Base-by-base conservation (phyloP, 805 yeast genomes). In the Sporopachydermia lactativora region DNA sequence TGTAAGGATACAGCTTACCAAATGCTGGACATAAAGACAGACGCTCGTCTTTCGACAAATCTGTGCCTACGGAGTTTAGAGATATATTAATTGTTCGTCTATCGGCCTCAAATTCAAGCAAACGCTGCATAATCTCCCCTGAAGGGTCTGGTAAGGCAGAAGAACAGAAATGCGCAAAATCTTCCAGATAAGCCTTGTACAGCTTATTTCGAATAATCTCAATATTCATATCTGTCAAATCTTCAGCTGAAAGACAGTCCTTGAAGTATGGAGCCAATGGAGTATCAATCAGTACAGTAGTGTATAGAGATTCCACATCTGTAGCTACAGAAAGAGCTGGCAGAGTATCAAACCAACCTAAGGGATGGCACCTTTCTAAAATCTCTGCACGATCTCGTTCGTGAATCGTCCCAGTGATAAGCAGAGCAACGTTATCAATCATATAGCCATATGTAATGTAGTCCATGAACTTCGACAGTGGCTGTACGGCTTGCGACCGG, bases 311-410 rank as follows among this genome's bases (percentile, higher is more conserved):
- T 52, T 86, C 95, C 43, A 89, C 75, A 60, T 89, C 97, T 2
- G 96, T 85, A 38, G 97, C 96, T 39, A 89, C 92, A 13, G 92
- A 75, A 43, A 92, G 69, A 0, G 97, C 89, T 28, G 98, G 98
- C 50, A 92, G 73, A 4, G 97, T 89, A 51, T 92, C 98, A 54
- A 92, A 92, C 96, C 96, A 88, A 37, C 99, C 99, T 51, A 92
- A 68, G 0, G 98, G 98, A 58, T 92, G 95, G 58, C 96, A 86
- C 57, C 96, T 77, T 44, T 77, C 76, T 53, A 92, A 70, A 40
- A 94, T 80, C 54, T 92, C 98, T 35, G 75, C 62, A 54, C 83
- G 77, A 60, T 94, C 96, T 53, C 97, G 73, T 54, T 88, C 94
- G 57, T 92, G 98, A 45, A 92, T 73, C 0, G 98, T 86, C 16